Base-by-base conservation (phyloP, 2,329 filamentous ascomycete species). In the Hypoxylon sp. region DNA sequence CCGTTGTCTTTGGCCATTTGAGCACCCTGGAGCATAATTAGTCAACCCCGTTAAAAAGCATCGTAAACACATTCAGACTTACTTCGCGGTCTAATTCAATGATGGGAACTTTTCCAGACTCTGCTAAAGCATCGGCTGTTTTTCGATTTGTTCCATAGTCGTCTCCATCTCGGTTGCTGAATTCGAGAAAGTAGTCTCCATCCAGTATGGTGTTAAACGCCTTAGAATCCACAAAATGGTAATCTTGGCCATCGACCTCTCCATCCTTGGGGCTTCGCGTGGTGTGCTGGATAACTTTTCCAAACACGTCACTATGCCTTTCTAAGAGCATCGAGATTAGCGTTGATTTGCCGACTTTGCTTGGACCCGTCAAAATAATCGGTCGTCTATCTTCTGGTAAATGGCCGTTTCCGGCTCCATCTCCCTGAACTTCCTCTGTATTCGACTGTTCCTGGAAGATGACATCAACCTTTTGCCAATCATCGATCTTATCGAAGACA, bases 401-500 rank as follows among this genome's bases (percentile, higher is more conserved):
- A 61, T 42, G 77, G 1, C 68, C 74, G n/a, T 49, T 74, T 20
- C 40, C 8, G 77, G 79, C 6, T 77, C 77, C 31, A 75, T 77
- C n/a, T 81, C 81, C 5, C 79, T 75, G 7, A 78, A 75, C 2
- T 78, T 60, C 79, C 54, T 82, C 82, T 1, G 61, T 54, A 17
- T 71, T 69, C 31, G 65, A 33, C 56, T 74, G 74, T 22, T 88
- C 85, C 59, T 86, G 80, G 66, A 90, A 91, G 11, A 91, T 82
- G 35, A 83, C 76, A 60, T 85, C 85, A 33, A 91, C 85, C 68
- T 93, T 92, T 77, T 92, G 92, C 44, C 92, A 90, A 72, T 94
- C 91, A 61, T 97, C 94, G 53, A 97, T 92, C 79, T 92, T 93
- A 79, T 98, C 95, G 79, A 98, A 96, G 20, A 90, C 83, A 49